A percentile compares a stretch with the other conserved stretches of the same genome.
Conservation (phyloP, 441 rosid genomes). For the Kokia cookei region DNA sequence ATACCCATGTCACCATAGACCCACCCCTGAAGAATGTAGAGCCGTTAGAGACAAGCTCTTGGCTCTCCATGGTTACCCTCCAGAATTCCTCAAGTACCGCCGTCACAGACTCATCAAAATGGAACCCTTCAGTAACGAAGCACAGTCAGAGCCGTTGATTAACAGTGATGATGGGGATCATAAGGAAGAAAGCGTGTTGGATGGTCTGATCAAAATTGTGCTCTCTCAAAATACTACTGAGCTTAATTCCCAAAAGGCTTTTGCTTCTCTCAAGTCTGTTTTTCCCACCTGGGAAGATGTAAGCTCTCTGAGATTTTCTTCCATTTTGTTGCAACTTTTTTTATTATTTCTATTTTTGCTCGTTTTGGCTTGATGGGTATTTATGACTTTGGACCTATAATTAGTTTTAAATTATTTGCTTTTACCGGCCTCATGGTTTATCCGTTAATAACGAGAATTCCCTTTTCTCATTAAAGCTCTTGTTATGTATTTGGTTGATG, state of each 20-base stretch:
- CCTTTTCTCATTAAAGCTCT: neutral
- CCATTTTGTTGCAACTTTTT: neutral
- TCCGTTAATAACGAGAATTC: neutral
- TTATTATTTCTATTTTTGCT: neutral
- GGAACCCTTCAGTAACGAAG: neutral
- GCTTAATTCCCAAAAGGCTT: slow-evolving; percentile 66
- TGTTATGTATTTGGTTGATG: neutral
- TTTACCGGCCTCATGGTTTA: neutral
- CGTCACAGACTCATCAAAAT: slow-evolving; percentile 25
- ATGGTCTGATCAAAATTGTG: slow-evolving; percentile 66
- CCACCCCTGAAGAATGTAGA: slow-evolving; percentile 55
- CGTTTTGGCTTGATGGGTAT: neutral
- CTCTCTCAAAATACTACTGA: slow-evolving; percentile 84
- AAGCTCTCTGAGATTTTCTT: slow-evolving; percentile 12
- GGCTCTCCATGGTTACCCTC: slow-evolving; percentile 71
- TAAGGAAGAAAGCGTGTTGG: slow-evolving; percentile 56
- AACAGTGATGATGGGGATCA: slow-evolving; percentile 5
- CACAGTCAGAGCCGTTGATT: slow-evolving; percentile 16
- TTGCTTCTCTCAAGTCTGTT: slow-evolving; percentile 57
- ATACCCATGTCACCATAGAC: slow-evolving; percentile 43
- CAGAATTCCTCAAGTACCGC: slow-evolving; percentile 59
- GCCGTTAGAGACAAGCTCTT: slow-evolving; percentile 61
- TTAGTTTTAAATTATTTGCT: neutral
- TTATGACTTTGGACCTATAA: neutral
- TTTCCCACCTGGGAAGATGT: slow-evolving; percentile 73